phyloP scores from a whole-genome alignment of 345 rosid genomes.

The Linum lewisii region DNA sequence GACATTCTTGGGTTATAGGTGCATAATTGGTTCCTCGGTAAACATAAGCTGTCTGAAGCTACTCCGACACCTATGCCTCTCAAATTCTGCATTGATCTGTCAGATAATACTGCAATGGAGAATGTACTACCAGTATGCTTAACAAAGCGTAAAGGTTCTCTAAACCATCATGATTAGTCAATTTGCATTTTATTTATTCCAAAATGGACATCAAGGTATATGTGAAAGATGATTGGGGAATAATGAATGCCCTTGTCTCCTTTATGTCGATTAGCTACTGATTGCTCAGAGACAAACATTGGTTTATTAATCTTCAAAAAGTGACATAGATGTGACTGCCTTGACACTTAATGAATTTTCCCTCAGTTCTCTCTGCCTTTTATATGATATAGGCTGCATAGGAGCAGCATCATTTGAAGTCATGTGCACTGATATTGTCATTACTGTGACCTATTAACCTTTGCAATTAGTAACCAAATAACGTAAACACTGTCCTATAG shows the following conservation, averaged over 20 bases:
- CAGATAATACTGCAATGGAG: conserved; percentile 12
- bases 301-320: too few relatives aligned
- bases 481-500: too few relatives aligned
- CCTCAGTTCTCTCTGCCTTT: too few relatives aligned
- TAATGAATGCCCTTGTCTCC: not conserved
- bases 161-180: conserved; percentile 5
- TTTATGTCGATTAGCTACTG: not conserved
- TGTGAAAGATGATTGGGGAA: not conserved
- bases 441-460: too few relatives aligned
- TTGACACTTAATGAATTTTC: too few relatives aligned
- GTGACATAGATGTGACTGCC: too few relatives aligned
- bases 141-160: conserved; percentile 37
- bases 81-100: conserved; percentile 34
- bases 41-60: conserved; percentile 21
- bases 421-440: too few relatives aligned
- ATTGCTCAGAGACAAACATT: not conserved
- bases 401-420: not conserved
- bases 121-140: conserved; percentile 15
- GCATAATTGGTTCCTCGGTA: conserved; percentile 55
- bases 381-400: not conserved
- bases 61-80: conserved; percentile 21
- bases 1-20: conserved; percentile 34
- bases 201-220: not conserved
- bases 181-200: not conserved
- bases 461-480: too few relatives aligned